Evolutionary conservation across 116 monocot genomes (phyloP), one percentile per base, ranked within the genome.

Genomic region (Posidonia oceanica): DNA sequence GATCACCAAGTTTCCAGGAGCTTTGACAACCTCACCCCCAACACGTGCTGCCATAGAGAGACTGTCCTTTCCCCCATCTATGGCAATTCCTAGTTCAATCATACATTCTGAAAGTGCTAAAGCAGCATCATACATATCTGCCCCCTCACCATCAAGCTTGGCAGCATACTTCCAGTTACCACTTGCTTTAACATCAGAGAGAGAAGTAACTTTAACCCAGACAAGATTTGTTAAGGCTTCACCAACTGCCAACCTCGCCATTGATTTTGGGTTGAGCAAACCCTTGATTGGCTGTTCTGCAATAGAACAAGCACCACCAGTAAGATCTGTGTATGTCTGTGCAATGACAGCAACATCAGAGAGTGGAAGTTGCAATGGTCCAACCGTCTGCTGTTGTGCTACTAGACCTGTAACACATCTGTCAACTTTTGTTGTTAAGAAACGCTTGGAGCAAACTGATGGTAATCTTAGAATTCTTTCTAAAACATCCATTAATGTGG

Each of bases 161-260:
- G 97, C 97, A 69, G 93, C 93, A 79, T 98, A 98, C 93, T 93
- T 98, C 97, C 93, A 93, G 69, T 93, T 98, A 7, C 97, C 97
- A 71, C 97, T 98, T 18, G 93, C 89, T 75, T 98, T 98, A 51
- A 98, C 89, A 80, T 98, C 93, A 65, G 72, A 60, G 21, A 98
- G 87, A 55, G 97, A 87, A 20, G 97, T 89, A 56, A 93, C 82
- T 74, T 87, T 93, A n/a, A 93, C 93, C 93, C 89, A 98, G 13
- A 93, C 89, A 48, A 98, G 78, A 77, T 98, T 98, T 40, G 97
- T 98, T 57, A 93, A 70, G 8, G 97, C 89, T 77, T 98, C 97
- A 52, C 97, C 93, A 70, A 98, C 80, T 16, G 93, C n/a, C n/a
- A n/a, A n/a, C n/a, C n/a, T n/a, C n/a, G n/a, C n/a, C n/a, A n/a